These are phyloP conservation scores for Gigaspora rosea DNA, from an alignment of 192 early-diverging fungal species.

Conservation along the genomic window DNA sequence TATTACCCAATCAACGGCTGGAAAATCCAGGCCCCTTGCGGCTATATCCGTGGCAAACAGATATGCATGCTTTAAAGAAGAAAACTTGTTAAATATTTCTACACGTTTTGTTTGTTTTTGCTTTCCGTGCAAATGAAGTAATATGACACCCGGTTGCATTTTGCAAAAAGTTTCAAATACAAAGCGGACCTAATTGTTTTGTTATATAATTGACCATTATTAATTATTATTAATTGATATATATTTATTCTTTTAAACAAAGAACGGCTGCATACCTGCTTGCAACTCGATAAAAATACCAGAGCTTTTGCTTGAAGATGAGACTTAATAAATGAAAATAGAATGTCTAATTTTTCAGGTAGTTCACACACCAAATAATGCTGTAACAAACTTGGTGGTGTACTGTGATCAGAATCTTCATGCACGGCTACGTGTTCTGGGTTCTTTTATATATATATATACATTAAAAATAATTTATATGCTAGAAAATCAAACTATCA, in stretches of 20 bases:
- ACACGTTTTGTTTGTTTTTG: slow-evolving; percentile 95
- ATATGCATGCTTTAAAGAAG: slow-evolving; percentile 69
- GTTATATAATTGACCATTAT: not conserved
- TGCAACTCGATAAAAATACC: slow-evolving; percentile 94
- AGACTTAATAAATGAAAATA: slow-evolving; percentile 94
- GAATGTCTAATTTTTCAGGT: slow-evolving; percentile 89
- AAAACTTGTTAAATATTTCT: slow-evolving; percentile 93
- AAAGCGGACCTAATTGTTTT: slow-evolving; percentile 64
- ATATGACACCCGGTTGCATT: slow-evolving; percentile 88
- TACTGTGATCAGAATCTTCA: slow-evolving; percentile 72
- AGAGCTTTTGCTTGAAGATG: slow-evolving; percentile 88
- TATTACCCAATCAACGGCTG: slow-evolving; percentile 98
- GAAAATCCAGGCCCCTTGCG: slow-evolving; percentile 96
- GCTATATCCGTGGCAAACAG: slow-evolving; percentile 96
- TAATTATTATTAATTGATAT: too few species aligned
- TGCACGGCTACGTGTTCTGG: slow-evolving; percentile 97
- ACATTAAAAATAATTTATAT: slow-evolving; percentile 15
- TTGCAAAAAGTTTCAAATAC: slow-evolving; percentile 95
- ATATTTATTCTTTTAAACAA: not conserved
- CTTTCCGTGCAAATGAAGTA: slow-evolving; percentile 93
- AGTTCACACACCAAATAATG: slow-evolving; percentile 84
- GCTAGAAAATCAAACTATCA: slow-evolving; percentile 16
- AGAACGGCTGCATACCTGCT: slow-evolving; percentile 66
- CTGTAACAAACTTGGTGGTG: slow-evolving; percentile 82
- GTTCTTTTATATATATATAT: slow-evolving; percentile 43